Evolutionary conservation across 192 early-diverging fungal species (phyloP), one percentile per base, ranked within the genome.

Genomic region (Bifiguratus adelaidae): DNA sequence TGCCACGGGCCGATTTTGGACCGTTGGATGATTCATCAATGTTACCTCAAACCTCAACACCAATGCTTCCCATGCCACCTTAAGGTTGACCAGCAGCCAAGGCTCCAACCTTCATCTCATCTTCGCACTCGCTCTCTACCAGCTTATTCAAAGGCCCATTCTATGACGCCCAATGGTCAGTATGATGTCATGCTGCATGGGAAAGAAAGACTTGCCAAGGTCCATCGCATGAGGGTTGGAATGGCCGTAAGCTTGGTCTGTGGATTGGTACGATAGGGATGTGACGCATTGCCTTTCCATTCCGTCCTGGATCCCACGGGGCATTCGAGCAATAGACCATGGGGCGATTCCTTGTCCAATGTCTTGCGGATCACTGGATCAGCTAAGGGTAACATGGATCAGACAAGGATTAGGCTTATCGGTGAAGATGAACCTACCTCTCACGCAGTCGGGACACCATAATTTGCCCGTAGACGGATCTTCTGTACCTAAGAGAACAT

Each of bases 381-480:
- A 29, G 70, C 61, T 61, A 50, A 16, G 43, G 22, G 26, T 18
- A 28, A 12, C 2, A 0, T 29, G 23, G n/a, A 9, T 23, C 12
- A 35, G 15, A 22, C 7, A 9, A 30, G 16, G 13, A 18, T 46
- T 7, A 7, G n/a, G 12, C 12, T 13, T 1, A n/a, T 1, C 21
- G 7, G 29, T 2, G 26, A 20, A 2, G 13, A 32, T 18, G 25
- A 21, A 52, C 18, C 11, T 47, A 61, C 58, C 66, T 52, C 60
- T 61, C 13, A 68, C 65, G 50, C 70, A 72, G 43, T 72, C 70
- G 13, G 70, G 66, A 35, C 70, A 72, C 70, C 70, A 72, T n/a
- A 61, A 68, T 33, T 68, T 43, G 20, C 60, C 49, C 4, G 67
- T 69, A 21, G 40, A 45, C 8, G 54, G 33, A 13, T 55, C 50